Percentiles rank a stretch among this genome's conserved stretches.
phyloP scores from a whole-genome alignment of 768 basidiomycete species.

The Chalciporus pseudorubinellus region DNA sequence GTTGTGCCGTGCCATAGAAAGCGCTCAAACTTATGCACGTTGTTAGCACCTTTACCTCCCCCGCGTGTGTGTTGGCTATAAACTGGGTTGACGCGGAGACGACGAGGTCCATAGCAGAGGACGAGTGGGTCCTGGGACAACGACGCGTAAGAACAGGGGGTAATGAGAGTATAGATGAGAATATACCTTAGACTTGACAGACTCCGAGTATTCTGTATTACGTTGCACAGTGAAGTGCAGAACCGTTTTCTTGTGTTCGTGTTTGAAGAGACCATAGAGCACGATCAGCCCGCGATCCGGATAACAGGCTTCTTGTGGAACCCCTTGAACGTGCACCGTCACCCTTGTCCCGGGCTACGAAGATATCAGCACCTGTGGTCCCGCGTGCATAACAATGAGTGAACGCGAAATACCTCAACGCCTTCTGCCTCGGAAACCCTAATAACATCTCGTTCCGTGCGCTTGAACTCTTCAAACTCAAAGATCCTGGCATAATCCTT shows the following conservation, averaged over 20 bases:
- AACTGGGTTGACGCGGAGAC: constrained; percentile 79
- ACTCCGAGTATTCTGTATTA: constrained; percentile 89
- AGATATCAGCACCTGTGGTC: background rate
- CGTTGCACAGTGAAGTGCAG: constrained; percentile 91
- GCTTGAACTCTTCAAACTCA: constrained; percentile 92
- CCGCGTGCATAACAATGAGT: too few species aligned
- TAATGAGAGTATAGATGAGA: background rate
- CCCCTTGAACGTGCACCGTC: constrained; percentile 70
- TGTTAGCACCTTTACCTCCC: constrained; percentile 89
- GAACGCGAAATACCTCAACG: constrained; percentile 56
- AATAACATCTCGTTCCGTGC: constrained; percentile 72
- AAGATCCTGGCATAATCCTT: constrained; percentile 93
- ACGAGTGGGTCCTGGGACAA: constrained; percentile 73
- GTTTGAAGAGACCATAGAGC: constrained; percentile 81
- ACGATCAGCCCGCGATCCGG: constrained; percentile 48
- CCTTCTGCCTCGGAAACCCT: constrained; percentile 65
- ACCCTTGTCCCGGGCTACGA: constrained; percentile 75
- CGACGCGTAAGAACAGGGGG: background rate
- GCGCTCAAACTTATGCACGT: constrained; percentile 95
- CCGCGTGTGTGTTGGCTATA: constrained; percentile 92
- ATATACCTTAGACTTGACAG: constrained; percentile 85
- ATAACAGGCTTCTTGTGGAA: constrained; percentile 57
- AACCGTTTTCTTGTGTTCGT: constrained; percentile 95
- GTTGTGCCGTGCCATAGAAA: constrained; percentile 82
- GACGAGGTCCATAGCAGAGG: constrained; percentile 84